These are phyloP conservation scores for Pelargonium australe DNA, from an alignment of 441 rosid genomes.

Conservation along the genomic window DNA sequence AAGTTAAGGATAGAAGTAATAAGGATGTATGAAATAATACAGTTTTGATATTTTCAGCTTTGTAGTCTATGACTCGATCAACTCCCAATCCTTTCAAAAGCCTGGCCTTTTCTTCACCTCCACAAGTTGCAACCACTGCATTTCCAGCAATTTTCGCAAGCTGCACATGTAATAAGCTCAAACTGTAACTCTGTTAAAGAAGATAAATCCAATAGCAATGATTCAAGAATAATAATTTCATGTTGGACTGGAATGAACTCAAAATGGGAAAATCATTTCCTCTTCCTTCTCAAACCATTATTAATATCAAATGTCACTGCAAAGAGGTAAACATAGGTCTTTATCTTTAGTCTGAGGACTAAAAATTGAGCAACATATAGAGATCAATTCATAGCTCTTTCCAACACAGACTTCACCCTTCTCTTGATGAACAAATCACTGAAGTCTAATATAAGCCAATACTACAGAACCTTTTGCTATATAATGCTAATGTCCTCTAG, in stretches of 20 bases:
- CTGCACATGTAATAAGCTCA: slow-evolving; percentile 39
- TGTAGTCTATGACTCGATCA: slow-evolving; percentile 83
- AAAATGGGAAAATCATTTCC: too few relatives aligned
- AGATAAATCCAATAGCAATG: background rate
- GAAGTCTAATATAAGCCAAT: background rate
- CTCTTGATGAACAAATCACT: background rate
- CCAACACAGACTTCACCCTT: too few relatives aligned
- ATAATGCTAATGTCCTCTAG: too few relatives aligned
- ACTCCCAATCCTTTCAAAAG: slow-evolving; percentile 79
- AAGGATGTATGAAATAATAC: slow-evolving; percentile 37
- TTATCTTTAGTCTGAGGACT: background rate
- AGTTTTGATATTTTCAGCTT: slow-evolving; percentile 71
- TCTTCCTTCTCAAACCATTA: background rate
- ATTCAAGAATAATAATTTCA: background rate
- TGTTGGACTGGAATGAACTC: background rate
- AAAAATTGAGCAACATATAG: background rate
- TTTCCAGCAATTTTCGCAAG: slow-evolving; percentile 90
- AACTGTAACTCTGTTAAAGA: slow-evolving; percentile 5
- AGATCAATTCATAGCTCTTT: background rate
- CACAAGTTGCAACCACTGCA: slow-evolving; percentile 86
- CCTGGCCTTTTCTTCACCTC: slow-evolving; percentile 77
- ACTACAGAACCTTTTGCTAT: background rate
- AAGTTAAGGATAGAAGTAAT: slow-evolving; percentile 3
- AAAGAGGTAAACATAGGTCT: background rate
- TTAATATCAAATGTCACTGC: background rate